Base-by-base conservation (phyloP, 1,284 basidiomycete genomes). In the Meripilus lineatus region DNA sequence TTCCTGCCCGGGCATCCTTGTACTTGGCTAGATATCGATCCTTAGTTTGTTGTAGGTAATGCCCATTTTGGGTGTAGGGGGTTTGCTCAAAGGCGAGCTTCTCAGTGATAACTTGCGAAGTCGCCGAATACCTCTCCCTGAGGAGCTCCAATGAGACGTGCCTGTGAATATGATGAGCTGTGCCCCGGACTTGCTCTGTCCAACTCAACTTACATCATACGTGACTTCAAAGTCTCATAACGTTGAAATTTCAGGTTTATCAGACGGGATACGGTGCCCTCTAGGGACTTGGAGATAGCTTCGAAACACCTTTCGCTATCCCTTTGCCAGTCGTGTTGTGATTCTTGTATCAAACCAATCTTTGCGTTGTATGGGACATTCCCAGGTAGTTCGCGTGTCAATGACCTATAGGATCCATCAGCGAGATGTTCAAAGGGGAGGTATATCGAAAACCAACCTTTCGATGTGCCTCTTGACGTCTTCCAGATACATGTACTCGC, bases 291-390 rank as follows among this genome's bases (percentile, higher is more conserved):
- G 47, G 54, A 59, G 4, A 73, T 59, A 18, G 58, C 53, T 2
- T 62, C 47, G 47, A 74, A 64, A 48, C 74, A 75, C 8, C 35
- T 36, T 5, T 64, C 45, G 0, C 67, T 58, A 1, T 74, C 69
- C 2, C 39, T 22, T 6, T 56, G 40, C 76, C 75, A 78, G 3
- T 64, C 42, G 1, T 34, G 39, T 14, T 67, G 67, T 37, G 66
- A 70, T 14, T 58, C 55, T 2, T 53, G 47, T 10, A 77, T 69
- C 32, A 78, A 63, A 4, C 49, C 54, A 15, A 60, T 61, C 32
- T 71, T 74, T 2, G 71, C 74, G 26, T 70, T 66, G 34, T 70
- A 78, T 0, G 75, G 75, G 23, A 75, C 61, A 34, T 75, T 67
- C 3, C 64, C 62, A 0, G 74, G 75, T 6, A 78, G 64, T 39